These are phyloP conservation scores for Rhodotorula sp. DNA, from an alignment of 1,284 basidiomycete genomes.

Conservation along the genomic window DNA sequence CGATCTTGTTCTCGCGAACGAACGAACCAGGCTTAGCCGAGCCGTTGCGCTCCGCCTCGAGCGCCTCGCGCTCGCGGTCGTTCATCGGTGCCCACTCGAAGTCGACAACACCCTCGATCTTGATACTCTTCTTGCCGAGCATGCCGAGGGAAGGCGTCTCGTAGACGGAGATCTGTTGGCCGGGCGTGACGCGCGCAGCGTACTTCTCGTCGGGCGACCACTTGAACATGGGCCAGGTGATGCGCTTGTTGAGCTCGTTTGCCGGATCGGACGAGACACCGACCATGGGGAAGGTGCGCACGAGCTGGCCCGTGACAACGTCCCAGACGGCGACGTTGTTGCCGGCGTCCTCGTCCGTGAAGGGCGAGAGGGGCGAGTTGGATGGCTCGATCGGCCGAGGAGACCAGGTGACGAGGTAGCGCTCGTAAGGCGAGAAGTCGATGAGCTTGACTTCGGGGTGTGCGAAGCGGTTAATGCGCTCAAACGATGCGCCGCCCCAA, in stretches of 20 bases:
- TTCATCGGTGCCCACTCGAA: constrained; percentile 98
- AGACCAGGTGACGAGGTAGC: constrained; percentile 97
- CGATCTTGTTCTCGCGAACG: constrained; percentile 81
- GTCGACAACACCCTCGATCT: constrained; percentile 96
- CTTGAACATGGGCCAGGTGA: constrained; percentile 88
- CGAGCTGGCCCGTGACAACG: constrained; percentile 83
- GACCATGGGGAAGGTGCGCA: constrained; percentile 83
- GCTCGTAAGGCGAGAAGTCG: constrained; percentile 96
- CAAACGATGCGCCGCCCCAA: constrained; percentile 90
- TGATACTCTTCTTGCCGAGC: constrained; percentile 94
- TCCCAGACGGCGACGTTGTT: constrained; percentile 99
- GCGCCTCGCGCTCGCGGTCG: constrained; percentile 79
- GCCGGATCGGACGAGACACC: constrained; percentile 45
- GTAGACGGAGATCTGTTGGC: constrained; percentile 93
- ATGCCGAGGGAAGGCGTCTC: constrained; percentile 92
- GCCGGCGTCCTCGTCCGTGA: constrained; percentile 92
- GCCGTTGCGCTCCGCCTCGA: constrained; percentile 91
- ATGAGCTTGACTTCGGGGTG: constrained; percentile 94
- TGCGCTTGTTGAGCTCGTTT: constrained; percentile 58
- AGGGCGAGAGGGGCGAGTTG: constrained; percentile 55
- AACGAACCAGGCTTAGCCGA: constrained; percentile 53
- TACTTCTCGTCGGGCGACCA: constrained; percentile 98
- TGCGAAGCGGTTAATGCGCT: constrained; percentile 81
- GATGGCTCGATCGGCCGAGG: constrained; percentile 87
- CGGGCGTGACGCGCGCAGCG: constrained; percentile 82